phyloP scores from a whole-genome alignment of 352 stramenopile genomes.

The Phytophthora citricola region DNA sequence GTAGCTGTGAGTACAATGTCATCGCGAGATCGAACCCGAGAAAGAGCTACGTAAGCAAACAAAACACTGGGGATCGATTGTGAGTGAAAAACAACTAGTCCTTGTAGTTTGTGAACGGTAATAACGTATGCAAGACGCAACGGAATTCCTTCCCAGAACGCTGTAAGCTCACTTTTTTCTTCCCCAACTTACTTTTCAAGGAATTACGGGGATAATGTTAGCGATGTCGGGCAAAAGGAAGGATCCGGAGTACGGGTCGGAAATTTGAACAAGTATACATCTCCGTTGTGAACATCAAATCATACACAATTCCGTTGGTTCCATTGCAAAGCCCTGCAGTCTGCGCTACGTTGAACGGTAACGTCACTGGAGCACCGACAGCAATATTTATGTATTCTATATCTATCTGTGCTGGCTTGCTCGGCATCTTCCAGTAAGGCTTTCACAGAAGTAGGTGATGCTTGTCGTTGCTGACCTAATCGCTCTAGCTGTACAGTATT shows the following conservation, averaged over 20 bases:
- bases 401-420: too few relatives aligned
- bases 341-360: background rate
- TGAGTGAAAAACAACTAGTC: too few relatives aligned
- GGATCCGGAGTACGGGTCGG: background rate
- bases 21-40: too few relatives aligned
- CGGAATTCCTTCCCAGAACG: background rate
- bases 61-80: too few relatives aligned
- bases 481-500: too few relatives aligned
- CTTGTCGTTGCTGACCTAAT: too few relatives aligned
- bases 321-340: background rate
- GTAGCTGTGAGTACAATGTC: too few relatives aligned
- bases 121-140: background rate
- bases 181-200: background rate
- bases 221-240: background rate
- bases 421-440: too few relatives aligned
- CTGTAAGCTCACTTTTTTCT: background rate
- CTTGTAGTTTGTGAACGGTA: background rate
- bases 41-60: background rate
- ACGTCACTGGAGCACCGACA: background rate
- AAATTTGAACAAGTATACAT: background rate
- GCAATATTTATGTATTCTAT: too few relatives aligned
- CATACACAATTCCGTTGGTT: background rate
- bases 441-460: too few relatives aligned
- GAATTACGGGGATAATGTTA: background rate
- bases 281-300: background rate